Evolutionary conservation across 2,329 filamentous ascomycete species (phyloP).

Genomic region (Beauveria pseudobassiana): DNA sequence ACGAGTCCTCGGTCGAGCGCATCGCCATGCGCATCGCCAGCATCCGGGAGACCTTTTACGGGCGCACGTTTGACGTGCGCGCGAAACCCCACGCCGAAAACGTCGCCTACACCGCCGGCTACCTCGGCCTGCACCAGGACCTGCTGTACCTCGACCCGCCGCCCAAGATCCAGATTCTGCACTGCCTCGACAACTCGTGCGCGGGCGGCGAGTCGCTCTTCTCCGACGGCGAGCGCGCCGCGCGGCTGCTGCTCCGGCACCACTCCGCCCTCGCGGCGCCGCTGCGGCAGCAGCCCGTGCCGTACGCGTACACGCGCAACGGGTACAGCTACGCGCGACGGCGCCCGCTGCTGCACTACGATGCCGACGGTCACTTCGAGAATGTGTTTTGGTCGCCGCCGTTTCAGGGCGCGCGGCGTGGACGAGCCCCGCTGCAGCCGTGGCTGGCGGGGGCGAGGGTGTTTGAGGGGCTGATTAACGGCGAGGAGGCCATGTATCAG

Average conservation of each 20-base stretch:
- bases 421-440: slow-evolving; percentile 17
- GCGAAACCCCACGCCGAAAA: slow-evolving; percentile 80
- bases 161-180: slow-evolving; percentile 78
- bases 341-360: slow-evolving; percentile 45
- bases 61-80: slow-evolving; percentile 80
- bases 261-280: neutral
- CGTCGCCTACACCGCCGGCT: slow-evolving; percentile 78
- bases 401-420: slow-evolving; percentile 55
- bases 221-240: slow-evolving; percentile 63
- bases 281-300: slow-evolving; percentile 42
- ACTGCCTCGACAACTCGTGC: slow-evolving; percentile 77
- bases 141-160: slow-evolving; percentile 76
- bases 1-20: slow-evolving; percentile 54
- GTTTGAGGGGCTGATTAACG: slow-evolving; percentile 55
- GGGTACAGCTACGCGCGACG: slow-evolving; percentile 54
- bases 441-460: slow-evolving; percentile 43
- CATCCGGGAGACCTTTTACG: slow-evolving; percentile 84
- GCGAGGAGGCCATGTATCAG: slow-evolving; percentile 54
- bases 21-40: slow-evolving; percentile 69
- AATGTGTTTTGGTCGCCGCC: slow-evolving; percentile 63
- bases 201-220: slow-evolving; percentile 82
- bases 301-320: slow-evolving; percentile 63
- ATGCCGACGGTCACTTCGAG: slow-evolving; percentile 16
- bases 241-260: slow-evolving; percentile 21
- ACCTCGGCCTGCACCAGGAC: slow-evolving; percentile 88